Evolutionary conservation across 2,329 filamentous ascomycete species (phyloP).

Genomic region (Verticillium nubilum): DNA sequence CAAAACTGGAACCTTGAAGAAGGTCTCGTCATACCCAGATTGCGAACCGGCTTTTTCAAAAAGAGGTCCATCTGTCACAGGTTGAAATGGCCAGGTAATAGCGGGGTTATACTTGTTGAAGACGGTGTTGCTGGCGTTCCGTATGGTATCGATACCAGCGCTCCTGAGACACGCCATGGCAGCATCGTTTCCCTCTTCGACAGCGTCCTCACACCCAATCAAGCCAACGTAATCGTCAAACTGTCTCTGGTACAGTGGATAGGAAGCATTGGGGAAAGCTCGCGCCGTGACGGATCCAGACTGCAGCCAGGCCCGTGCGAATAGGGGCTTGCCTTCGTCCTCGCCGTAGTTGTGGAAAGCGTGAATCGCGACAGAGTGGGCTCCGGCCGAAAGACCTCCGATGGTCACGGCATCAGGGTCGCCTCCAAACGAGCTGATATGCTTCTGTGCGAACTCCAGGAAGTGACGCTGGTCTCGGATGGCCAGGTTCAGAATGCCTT

Average conservation of each 20-base stretch:
- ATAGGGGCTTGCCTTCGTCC: slow-evolving; percentile 21
- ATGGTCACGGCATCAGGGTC: slow-evolving; percentile 46
- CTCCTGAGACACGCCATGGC: slow-evolving; percentile 31
- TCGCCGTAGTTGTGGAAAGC: slow-evolving; percentile 32
- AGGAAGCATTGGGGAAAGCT: slow-evolving; percentile 26
- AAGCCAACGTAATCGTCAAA: slow-evolving; percentile 22
- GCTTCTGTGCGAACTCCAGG: slow-evolving; percentile 45
- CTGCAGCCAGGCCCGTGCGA: slow-evolving; percentile 27
- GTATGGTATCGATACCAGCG: slow-evolving; percentile 28
- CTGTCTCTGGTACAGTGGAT: slow-evolving; percentile 27
- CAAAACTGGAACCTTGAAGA: slow-evolving; percentile 28
- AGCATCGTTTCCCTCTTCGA: slow-evolving; percentile 23
- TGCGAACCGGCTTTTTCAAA: slow-evolving; percentile 41
- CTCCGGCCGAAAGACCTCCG: slow-evolving; percentile 49
- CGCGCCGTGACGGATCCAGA: slow-evolving; percentile 30
- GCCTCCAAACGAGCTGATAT: slow-evolving; percentile 49
- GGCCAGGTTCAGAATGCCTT: slow-evolving; percentile 43
- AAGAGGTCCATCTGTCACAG: slow-evolving; percentile 36
- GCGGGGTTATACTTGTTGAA: slow-evolving; percentile 30
- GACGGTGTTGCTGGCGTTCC: slow-evolving; percentile 28
- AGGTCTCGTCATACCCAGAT: slow-evolving; percentile 28
- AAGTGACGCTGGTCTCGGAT: slow-evolving; percentile 46
- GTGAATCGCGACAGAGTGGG: slow-evolving; percentile 30
- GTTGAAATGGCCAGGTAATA: slow-evolving; percentile 44
- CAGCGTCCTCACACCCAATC: slow-evolving; percentile 20